Base-by-base conservation (phyloP, 140 eudicot species). In the Erigeron philadelphicus region DNA sequence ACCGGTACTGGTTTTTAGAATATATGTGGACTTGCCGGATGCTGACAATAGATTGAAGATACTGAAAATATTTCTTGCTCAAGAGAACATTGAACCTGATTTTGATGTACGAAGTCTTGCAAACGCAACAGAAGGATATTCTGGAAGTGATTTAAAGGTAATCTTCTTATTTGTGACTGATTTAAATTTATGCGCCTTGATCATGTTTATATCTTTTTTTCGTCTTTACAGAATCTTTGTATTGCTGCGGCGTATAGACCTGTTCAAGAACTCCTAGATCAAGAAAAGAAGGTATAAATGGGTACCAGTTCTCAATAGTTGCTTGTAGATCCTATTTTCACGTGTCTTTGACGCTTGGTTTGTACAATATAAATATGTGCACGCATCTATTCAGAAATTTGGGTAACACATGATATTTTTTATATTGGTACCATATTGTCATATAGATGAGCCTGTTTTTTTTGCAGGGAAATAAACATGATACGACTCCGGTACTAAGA, bases 201-300 rank as follows among this genome's bases (percentile, higher is more conserved):
- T 60, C 60, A 43, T 15, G 17, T 68, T 11, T 66, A 0, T 53
- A n/a, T 47, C 8, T 53, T 5, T 52, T 53, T 1, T n/a, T n/a
- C n/a, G 2, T 68, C 25, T 38, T 15, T 75, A 81, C 84, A 93
- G 98, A 89, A 93, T 60, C 96, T 93, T 44, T 93, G 98, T 81
- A 85, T 89, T 72, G 98, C 98, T 75, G 98, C 98, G 7, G 96
- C 98, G 13, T 89, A 93, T 83, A 86, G 93, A 78, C 98, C 98
- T 40, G 98, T 93, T 55, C 96, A 93, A 81, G 98, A 89, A 81
- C 88, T 91, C 61, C 58, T 91, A 64, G 95, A 88, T 52, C 80
- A 78, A 66, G 97, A 91, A 71, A 88, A 76, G 77, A 81, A 84
- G 89, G 97, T 87, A 80, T 54, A 41, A 38, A 7, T 35, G n/a